A percentile compares a stretch with the other conserved stretches of the same genome.
Conservation (phyloP, 2,329 filamentous ascomycete species). For the Aspergillus novoparasiticus region DNA sequence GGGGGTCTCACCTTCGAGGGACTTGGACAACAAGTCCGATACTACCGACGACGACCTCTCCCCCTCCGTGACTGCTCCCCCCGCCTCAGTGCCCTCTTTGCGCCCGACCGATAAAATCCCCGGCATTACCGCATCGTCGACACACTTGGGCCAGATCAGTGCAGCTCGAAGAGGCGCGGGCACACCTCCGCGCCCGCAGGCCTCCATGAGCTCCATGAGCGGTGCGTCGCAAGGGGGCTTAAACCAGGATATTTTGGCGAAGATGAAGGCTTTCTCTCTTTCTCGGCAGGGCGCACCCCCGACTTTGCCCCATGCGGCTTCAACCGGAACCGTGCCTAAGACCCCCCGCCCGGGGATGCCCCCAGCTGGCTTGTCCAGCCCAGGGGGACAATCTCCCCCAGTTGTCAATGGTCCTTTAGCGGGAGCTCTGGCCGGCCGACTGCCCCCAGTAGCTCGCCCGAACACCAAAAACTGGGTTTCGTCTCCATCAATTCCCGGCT, state of each 20-base stretch:
- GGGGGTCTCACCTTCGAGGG: conserved; percentile 24
- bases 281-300: conserved; percentile 62
- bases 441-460: conserved; percentile 31
- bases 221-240: conserved; percentile 52
- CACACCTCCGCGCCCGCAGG: conserved; percentile 27
- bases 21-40: conserved; percentile 23
- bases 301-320: conserved; percentile 33
- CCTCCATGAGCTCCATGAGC: conserved; percentile 42
- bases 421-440: conserved; percentile 34
- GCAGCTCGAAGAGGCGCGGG: conserved; percentile 57
- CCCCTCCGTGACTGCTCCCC: conserved; percentile 37
- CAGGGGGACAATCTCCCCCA: conserved; percentile 17
- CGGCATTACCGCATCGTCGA: conserved; percentile 79
- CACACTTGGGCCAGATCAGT: conserved; percentile 75
- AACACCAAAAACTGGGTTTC: conserved; percentile 37
- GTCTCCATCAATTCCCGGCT: conserved; percentile 25
- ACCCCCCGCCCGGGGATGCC: conserved; percentile 10
- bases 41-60: conserved; percentile 25
- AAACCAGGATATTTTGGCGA: conserved; percentile 66
- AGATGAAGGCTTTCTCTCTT: conserved; percentile 70
- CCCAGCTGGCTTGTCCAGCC: conserved; percentile 5
- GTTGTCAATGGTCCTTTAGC: conserved; percentile 30
- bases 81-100: conserved; percentile 30
- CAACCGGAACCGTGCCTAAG: conserved; percentile 38
- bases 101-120: conserved; percentile 27